Base-by-base conservation (phyloP, 495 filamentous ascomycete genomes). In the Parmelia sp. region DNA sequence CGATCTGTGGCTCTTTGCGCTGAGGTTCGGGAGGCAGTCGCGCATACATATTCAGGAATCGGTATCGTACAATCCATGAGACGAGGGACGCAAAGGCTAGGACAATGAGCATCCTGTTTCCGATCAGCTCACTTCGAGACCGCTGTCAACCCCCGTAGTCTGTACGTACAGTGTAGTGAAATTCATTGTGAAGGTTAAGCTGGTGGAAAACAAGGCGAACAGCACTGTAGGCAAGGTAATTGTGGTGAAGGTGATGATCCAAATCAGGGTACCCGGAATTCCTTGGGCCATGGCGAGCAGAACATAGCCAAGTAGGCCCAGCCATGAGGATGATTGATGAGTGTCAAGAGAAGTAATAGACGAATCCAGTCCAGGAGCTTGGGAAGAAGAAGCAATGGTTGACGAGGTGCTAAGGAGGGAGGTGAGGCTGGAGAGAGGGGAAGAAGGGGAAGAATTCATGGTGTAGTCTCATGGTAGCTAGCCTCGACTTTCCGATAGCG, bases 141-240 rank as follows among this genome's bases (percentile, higher is more conserved):
- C 37, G 67, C 66, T 56, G 4, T 56, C 67, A 33, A n/a, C 10
- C 69, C 53, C 33, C 39, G 53, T 29, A 17, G 1, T n/a, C 40
- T 27, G 55, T 40, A 71, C 84, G 72, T 84, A 94, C 88, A 97
- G 73, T 35, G 94, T 97, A 11, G 94, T 98, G 67, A 92, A 91
- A 72, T 96, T 97, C 92, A 98, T 95, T 14, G 94, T 98, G 71
- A 98, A 89, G 0, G 94, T 98, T 75, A 94, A 73, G 75, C 88
- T 94, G 67, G 90, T 96, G n/a, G 93, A 97, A 72, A 97, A 92
- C 58, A 97, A 81, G 14, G 87, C 92, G 75, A 96, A 97, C 10
- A 97, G 82, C 75, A 92, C 85, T 73, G 91, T 89, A 44, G 94
- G 93, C 65, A 96, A 73, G 8, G 91, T 93, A 63, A 97, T 90